Evolutionary conservation across 1,284 basidiomycete species (phyloP), one percentile per base, ranked within the genome.

Genomic region (Rhizoctonia solani): DNA sequence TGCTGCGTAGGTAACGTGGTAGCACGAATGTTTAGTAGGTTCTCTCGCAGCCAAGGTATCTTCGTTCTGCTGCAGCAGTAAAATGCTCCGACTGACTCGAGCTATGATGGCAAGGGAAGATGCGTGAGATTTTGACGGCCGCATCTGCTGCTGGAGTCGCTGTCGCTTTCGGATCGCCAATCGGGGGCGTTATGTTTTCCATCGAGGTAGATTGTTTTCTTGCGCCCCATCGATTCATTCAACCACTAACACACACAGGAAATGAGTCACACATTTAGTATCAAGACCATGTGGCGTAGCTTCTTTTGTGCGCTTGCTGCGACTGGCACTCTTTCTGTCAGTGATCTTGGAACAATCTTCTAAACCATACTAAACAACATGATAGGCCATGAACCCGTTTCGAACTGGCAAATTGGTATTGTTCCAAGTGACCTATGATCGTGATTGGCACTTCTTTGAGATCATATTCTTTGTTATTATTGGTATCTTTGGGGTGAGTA

Each of bases 361-460:
- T 52, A 8, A 21, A 8, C 21, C 54, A 4, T 16, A 23, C 44
- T 68, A 30, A 55, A 11, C 6, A 19, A 19, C 16, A 39, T 54
- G 61, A 8, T 72, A 95, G 90, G 92, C 92, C 1, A 95, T 99
- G 90, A 98, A 99, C 75, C 97, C 97, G 0, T 99, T 95, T 80
- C 85, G 95, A 27, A 99, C 97, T 0, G 97, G 97, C 39, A 99
- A 99, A 76, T 87, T 99, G 30, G 97, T 99, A 73, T 80, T 98
- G 70, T 99, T 99, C 81, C 94, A 98, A 76, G 94, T 99, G 70
- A 96, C 95, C 4, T 99, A 99, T 77, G 93, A 93, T 76, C 85
- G 95, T 30, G 93, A 96, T 74, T 99, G 97, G 97, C 96, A 99
- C 76, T 98, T 97, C 79, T 99, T 99, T 75, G 97, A 98, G 76